Base-by-base conservation (phyloP, 208 protist genomes). In the Acanthamoeba sp. region DNA sequence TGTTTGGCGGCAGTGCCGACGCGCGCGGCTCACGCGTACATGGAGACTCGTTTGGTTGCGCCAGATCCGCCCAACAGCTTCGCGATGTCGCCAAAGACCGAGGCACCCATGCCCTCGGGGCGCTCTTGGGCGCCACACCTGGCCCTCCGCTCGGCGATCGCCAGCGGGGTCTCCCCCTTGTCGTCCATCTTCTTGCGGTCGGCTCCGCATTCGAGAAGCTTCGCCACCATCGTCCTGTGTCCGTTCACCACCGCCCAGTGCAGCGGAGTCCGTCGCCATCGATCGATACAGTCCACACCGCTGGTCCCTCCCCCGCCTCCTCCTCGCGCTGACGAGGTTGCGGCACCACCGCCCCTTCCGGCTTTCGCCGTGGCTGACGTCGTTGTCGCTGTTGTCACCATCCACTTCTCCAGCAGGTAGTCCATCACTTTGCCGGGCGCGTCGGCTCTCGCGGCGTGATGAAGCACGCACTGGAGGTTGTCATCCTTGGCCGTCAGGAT, bases 221-320 rank as follows among this genome's bases (percentile, higher is more conserved):
- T 69, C 20, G 48, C 42, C 88, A 93, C 88, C 88, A 57, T 57
- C 88, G 88, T 93, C 40, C 88, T 14, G 88, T 93, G 88, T 0
- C 88, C 88, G 40, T 93, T 93, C 24, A 93, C 48, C 34, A 93
- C 88, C 2, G 88, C 88, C 88, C 88, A 93, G 88, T 93, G 88
- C 88, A 93, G 36, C 20, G 88, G 88, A 5, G 88, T 93, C n/a
- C 88, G 50, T 38, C n/a, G 59, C 88, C 88, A 93, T 38, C 48
- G 3, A n/a, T 93, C 88, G 22, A 82, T 20, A 82, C 71, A 82
- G 29, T 82, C 71, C 16, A 82, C 71, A 18, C 71, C 66, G 22
- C 34, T 20, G 14, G 18, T 20, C 6, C 38, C n/a, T 16, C 50
- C 18, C 5, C 55, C 55, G 14, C 55, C 55, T 6, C 18, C 55